Conservation (phyloP, 306 rosid species). For the Vachellia pachyceras region DNA sequence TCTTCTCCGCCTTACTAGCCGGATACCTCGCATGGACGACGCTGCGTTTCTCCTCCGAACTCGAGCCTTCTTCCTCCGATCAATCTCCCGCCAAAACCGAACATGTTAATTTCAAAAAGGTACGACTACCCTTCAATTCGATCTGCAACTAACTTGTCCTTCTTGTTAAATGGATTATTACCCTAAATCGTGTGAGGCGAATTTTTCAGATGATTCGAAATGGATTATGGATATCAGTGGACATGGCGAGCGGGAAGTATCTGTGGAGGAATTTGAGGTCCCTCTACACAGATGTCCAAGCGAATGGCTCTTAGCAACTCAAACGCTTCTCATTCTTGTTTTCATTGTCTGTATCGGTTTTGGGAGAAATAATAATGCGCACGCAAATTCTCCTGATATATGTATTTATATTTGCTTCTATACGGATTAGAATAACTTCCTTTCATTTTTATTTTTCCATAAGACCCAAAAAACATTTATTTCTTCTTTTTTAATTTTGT, state of each 20-base stretch:
- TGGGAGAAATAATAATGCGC: not conserved
- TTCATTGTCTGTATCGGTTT: not conserved
- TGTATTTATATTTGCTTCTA: not conserved
- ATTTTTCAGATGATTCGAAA: slow-evolving; percentile 52
- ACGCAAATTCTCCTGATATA: not conserved
- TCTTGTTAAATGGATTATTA: not conserved
- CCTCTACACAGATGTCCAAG: slow-evolving; percentile 31
- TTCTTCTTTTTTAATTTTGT: no score
- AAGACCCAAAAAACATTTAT: not conserved
- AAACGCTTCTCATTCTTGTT: not conserved
- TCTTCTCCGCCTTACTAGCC: slow-evolving; percentile 69
- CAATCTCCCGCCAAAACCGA: slow-evolving; percentile 30
- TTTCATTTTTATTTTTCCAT: not conserved
- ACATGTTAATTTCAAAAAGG: slow-evolving; percentile 44
- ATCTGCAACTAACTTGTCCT: not conserved
- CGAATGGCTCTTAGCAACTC: slow-evolving; percentile 34
- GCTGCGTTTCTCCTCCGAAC: slow-evolving; percentile 46
- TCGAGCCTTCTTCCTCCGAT: slow-evolving; percentile 5
- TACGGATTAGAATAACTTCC: not conserved
- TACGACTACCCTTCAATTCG: not conserved
- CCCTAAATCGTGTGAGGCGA: slow-evolving; percentile 3
- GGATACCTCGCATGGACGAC: slow-evolving; percentile 74
- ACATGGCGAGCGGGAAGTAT: slow-evolving; percentile 85
- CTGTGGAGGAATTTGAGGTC: slow-evolving; percentile 70
- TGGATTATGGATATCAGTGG: slow-evolving; percentile 68